phyloP scores from a whole-genome alignment of 169 alveolate species.

The Cryptosporidium ryanae region DNA sequence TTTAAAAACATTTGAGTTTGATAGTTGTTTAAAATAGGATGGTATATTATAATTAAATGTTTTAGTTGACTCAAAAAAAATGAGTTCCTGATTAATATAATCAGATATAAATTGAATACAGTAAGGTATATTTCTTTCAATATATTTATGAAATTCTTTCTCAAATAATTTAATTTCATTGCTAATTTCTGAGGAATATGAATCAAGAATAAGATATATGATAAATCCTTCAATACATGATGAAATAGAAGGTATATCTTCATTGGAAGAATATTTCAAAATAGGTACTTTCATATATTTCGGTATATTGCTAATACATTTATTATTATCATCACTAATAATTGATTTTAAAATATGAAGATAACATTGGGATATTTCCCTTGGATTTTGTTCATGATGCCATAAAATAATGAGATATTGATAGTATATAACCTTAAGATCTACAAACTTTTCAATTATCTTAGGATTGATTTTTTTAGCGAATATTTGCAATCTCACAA shows the following conservation, averaged over 20 bases:
- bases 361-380: conserved; percentile 37
- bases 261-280: conserved; percentile 7
- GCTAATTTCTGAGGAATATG: conserved; percentile 18
- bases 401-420: conserved; percentile 63
- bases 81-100: conserved; percentile 42
- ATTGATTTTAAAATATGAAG: conserved; percentile 21
- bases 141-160: conserved; percentile 32
- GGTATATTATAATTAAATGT: conserved; percentile 62
- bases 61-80: conserved; percentile 54
- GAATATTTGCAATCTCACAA: conserved; percentile 67
- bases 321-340: neutral
- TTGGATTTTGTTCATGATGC: conserved; percentile 60
- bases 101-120: conserved; percentile 9
- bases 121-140: conserved; percentile 33
- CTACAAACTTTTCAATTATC: conserved; percentile 25
- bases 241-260: conserved; percentile 4
- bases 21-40: conserved; percentile 12
- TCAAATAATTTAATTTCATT: conserved; percentile 12
- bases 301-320: conserved; percentile 12
- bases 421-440: conserved; percentile 34
- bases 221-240: conserved; percentile 60
- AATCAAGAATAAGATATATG: conserved; percentile 53
- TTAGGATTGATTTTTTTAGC: conserved; percentile 66
- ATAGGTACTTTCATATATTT: conserved; percentile 52
- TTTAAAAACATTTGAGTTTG: conserved; percentile 11